Conservation (phyloP, 257 asterid genomes). For the Dorcoceras hygrometricum region DNA sequence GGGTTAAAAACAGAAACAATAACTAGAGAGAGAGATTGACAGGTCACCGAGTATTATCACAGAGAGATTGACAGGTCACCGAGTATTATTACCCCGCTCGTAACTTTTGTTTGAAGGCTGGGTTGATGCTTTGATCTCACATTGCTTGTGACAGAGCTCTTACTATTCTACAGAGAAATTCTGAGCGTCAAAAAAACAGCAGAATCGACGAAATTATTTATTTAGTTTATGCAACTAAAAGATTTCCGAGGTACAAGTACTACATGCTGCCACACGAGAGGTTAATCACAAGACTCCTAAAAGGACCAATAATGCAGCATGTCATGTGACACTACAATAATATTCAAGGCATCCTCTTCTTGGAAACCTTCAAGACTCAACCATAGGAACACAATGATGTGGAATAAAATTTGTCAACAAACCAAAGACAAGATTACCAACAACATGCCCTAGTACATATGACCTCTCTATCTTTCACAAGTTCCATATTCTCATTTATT, state of each 20-base stretch:
- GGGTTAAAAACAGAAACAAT: slow-evolving; percentile 6
- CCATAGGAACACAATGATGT: not conserved
- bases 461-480: slow-evolving; percentile 13
- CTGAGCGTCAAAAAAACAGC: slow-evolving; percentile 15
- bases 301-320: not conserved
- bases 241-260: not conserved
- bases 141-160: slow-evolving; percentile 43
- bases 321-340: not conserved
- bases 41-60: slow-evolving; percentile 31
- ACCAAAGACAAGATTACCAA: slow-evolving; percentile 3
- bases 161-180: slow-evolving; percentile 46
- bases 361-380: not conserved
- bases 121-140: slow-evolving; percentile 41
- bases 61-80: not conserved
- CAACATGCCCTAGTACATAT: slow-evolving; percentile 9
- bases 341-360: slow-evolving; percentile 1
- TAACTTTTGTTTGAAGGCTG: slow-evolving; percentile 38
- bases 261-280: not conserved
- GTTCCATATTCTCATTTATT: not conserved
- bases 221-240: not conserved
- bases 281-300: not conserved
- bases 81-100: slow-evolving; percentile 51
- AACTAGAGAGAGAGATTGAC: not conserved
- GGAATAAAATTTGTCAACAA: not conserved
- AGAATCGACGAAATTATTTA: not conserved